Conservation (phyloP, 305 asterid genomes). For the Ilex paraguariensis region DNA sequence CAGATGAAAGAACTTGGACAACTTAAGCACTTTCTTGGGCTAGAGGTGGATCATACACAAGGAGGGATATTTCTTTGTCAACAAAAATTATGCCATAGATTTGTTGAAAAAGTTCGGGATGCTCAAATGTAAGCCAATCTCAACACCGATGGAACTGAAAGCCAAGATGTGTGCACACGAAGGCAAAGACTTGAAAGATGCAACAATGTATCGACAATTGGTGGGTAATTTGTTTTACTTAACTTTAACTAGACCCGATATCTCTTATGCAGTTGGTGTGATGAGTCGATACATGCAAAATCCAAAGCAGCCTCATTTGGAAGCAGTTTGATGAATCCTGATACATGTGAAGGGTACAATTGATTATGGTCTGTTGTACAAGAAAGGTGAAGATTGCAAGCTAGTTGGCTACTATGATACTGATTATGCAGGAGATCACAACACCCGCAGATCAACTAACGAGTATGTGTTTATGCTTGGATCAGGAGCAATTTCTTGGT, state of each 20-base stretch:
- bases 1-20: too few species aligned
- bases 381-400: too few species aligned
- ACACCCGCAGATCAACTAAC: not conserved
- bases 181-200: not conserved
- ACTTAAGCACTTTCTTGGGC: too few species aligned
- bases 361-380: too few species aligned
- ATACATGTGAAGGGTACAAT: not conserved
- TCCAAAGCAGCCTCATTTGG: not conserved
- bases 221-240: not conserved
- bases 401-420: too few species aligned
- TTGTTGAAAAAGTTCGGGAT: too few species aligned
- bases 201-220: not conserved
- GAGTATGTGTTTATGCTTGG: not conserved
- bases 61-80: not conserved
- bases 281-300: not conserved
- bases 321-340: not conserved
- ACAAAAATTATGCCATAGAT: not conserved
- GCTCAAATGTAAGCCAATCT: not conserved
- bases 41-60: not conserved
- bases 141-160: not conserved
- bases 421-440: not conserved
- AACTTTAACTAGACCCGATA: not conserved
- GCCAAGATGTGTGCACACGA: too few species aligned
- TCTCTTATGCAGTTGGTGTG: not conserved
- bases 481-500: not conserved